A percentile compares a stretch with the other conserved stretches of the same genome.
These are phyloP conservation scores for Syncephalastrum contaminatum DNA, from an alignment of 371 early-diverging fungal species.

Conservation along the genomic window DNA sequence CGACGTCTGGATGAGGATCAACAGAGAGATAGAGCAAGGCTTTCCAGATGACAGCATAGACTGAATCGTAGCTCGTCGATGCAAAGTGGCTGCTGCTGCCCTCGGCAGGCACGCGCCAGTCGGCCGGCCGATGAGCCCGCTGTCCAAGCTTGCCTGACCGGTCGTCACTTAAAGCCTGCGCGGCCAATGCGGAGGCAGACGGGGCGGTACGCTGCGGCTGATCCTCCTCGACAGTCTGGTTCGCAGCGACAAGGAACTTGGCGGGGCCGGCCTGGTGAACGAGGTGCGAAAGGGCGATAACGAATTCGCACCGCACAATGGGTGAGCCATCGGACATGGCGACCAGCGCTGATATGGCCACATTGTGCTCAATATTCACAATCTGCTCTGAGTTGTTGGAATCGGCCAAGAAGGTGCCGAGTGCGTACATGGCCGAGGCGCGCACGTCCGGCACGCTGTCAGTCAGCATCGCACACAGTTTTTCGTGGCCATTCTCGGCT, in stretches of 20 bases:
- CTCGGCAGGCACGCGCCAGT: slow-evolving; percentile 21
- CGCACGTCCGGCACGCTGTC: slow-evolving; percentile 86
- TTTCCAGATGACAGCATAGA: slow-evolving; percentile 76
- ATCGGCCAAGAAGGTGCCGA: slow-evolving; percentile 79
- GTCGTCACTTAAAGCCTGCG: not conserved
- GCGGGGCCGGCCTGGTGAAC: slow-evolving; percentile 58
- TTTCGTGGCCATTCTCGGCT: slow-evolving; percentile 68
- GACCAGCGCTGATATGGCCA: slow-evolving; percentile 62
- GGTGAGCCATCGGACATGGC: slow-evolving; percentile 79
- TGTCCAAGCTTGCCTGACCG: slow-evolving; percentile 1
- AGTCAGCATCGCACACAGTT: slow-evolving; percentile 56
- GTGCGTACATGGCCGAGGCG: slow-evolving; percentile 79
- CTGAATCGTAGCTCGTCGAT: slow-evolving; percentile 47
- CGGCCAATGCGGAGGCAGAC: not conserved
- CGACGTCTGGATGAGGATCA: slow-evolving; percentile 76
- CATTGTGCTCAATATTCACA: slow-evolving; percentile 67
- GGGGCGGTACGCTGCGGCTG: slow-evolving; percentile 20
- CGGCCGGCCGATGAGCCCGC: slow-evolving; percentile 15
- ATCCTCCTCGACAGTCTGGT: slow-evolving; percentile 67
- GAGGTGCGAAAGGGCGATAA: slow-evolving; percentile 68
- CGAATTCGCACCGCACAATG: slow-evolving; percentile 80
- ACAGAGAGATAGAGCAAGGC: slow-evolving; percentile 73
- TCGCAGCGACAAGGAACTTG: slow-evolving; percentile 65
- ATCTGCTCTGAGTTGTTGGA: slow-evolving; percentile 70
- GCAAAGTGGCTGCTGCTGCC: slow-evolving; percentile 33